phyloP scores from a whole-genome alignment of 2,329 filamentous ascomycete genomes.

The Acephala macrosclerotiorum region DNA sequence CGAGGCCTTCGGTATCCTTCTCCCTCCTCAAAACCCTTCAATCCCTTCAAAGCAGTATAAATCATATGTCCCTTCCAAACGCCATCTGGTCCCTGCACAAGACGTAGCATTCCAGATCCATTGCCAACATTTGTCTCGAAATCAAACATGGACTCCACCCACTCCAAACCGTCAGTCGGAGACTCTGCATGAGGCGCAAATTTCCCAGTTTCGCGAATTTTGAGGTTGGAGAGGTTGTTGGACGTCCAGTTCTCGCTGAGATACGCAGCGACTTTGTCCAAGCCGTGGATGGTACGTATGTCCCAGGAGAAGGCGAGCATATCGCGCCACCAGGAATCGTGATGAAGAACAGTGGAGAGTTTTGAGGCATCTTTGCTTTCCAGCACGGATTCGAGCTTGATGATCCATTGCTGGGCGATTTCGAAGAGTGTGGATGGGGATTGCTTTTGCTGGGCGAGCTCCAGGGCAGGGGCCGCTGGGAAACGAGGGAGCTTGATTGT shows the following conservation, averaged over 20 bases:
- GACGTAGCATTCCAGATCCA: conserved; percentile 62
- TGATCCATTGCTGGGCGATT: not conserved
- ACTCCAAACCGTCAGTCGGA: conserved; percentile 38
- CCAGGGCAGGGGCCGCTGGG: conserved; percentile 12
- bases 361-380: not conserved
- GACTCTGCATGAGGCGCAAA: conserved; percentile 42
- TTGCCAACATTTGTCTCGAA: conserved; percentile 59
- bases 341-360: not conserved
- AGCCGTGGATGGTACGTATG: conserved; percentile 46
- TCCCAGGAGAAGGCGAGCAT: conserved; percentile 50
- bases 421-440: not conserved
- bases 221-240: conserved; percentile 8
- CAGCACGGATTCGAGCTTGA: not conserved
- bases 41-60: conserved; percentile 61
- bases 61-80: conserved; percentile 69
- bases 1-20: conserved; percentile 55
- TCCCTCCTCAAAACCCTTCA: conserved; percentile 48
- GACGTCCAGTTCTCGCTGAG: conserved; percentile 3
- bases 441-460: conserved; percentile 1
- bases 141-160: conserved; percentile 62
- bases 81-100: conserved; percentile 49
- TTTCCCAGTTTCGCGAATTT: not conserved
- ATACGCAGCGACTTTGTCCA: not conserved
- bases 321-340: conserved; percentile 47
- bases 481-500: not conserved